Percentiles rank a stretch among this genome's conserved stretches.
Evolutionary conservation across 192 early-diverging fungal species (phyloP).

Genomic region (Jimgerdemannia lactiflua): DNA sequence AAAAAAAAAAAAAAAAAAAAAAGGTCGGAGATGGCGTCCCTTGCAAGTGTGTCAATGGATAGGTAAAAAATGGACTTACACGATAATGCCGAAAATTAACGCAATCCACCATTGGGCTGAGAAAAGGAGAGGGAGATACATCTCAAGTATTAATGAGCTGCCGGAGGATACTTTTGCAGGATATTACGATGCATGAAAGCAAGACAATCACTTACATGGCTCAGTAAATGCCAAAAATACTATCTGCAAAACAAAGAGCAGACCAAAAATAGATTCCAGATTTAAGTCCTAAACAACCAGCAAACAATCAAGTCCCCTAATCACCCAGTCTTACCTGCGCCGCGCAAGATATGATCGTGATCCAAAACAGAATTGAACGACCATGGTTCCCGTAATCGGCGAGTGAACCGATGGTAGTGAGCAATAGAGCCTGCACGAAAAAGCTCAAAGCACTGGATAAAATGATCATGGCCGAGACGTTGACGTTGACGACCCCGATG

Average conservation of each 20-base stretch:
- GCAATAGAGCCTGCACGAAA: conserved; percentile 21
- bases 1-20: too few species aligned
- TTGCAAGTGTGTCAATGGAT: too few species aligned
- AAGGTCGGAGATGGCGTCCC: too few species aligned
- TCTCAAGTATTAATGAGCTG: not conserved
- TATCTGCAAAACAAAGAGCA: not conserved
- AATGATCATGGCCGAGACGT: conserved; percentile 26
- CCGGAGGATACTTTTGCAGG: too few species aligned
- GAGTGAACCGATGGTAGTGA: conserved; percentile 23
- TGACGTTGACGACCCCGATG: conserved; percentile 11
- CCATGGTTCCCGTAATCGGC: conserved; percentile 25
- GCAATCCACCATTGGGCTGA: conserved; percentile 19
- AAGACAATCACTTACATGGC: conserved; percentile 10
- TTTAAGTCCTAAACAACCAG: too few species aligned
- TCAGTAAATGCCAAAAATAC: conserved; percentile 8
- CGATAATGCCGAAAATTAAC: conserved; percentile 9
- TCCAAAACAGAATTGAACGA: conserved; percentile 11
- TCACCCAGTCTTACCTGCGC: not conserved
- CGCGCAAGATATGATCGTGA: conserved; percentile 22
- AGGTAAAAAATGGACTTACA: not conserved
- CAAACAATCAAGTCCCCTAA: too few species aligned
- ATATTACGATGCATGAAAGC: not conserved
- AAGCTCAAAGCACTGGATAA: conserved; percentile 26
- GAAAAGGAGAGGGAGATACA: not conserved
- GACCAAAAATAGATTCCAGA: too few species aligned